Conservation (phyloP, 805 yeast species). For the Barnettozyma wickerhamii region DNA sequence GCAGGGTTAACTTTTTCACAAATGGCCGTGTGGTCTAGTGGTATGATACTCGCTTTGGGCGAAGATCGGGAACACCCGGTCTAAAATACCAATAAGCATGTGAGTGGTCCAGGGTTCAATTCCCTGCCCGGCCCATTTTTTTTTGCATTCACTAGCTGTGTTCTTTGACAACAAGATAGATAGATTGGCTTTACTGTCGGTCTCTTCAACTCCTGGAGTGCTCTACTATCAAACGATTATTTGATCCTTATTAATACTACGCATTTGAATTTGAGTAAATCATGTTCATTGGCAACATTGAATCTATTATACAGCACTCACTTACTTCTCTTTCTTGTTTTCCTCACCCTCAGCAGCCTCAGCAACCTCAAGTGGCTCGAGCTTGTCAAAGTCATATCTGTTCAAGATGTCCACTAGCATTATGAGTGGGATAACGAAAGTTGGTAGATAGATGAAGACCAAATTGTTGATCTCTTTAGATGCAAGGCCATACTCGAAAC, state of each 20-base stretch:
- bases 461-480: constrained; percentile 38
- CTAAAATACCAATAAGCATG: constrained; percentile 13
- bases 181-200: background rate
- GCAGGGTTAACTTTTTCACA: no score
- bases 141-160: background rate
- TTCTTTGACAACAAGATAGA: no score
- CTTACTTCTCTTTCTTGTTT: background rate
- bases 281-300: no score
- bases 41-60: constrained; percentile 26
- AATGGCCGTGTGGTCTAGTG: constrained; percentile 26
- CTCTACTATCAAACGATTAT: no score
- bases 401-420: constrained; percentile 33
- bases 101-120: constrained; percentile 20
- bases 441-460: constrained; percentile 60
- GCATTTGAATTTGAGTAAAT: no score
- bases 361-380: background rate
- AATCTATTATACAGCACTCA: background rate
- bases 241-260: no score
- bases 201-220: background rate
- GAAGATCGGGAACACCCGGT: constrained; percentile 10
- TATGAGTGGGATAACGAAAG: constrained; percentile 56
- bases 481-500: constrained; percentile 30
- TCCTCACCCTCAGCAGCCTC: background rate
- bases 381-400: constrained; percentile 9
- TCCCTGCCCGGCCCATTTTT: constrained; percentile 18